Base-by-base conservation (phyloP, 768 basidiomycete species). In the Mycena metata region DNA sequence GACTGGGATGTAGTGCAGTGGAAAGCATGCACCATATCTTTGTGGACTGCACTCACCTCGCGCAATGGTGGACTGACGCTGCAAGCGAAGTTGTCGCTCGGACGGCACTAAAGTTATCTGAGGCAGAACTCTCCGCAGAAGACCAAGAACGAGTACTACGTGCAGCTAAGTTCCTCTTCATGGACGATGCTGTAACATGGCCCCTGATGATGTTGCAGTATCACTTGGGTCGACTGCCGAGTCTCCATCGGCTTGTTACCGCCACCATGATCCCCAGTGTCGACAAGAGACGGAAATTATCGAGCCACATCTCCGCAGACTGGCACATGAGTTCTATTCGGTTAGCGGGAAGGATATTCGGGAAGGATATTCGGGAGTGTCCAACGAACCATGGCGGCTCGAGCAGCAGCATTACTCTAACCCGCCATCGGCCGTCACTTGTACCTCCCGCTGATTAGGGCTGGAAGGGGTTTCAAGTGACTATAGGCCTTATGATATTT, bases 1-100 rank as follows among this genome's bases (percentile, higher is more conserved):
- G 55, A 19, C 12, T 50, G 2, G 2, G 61, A 3, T 26, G 46
- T 17, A n/a, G 56, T 16, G 64, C 33, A 1, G 33, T 64, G 12
- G 62, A 64, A 9, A 56, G 62, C 35, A 39, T 56, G 42, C 62
- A 64, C 35, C 62, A 64, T 9, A 1, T 64, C 17, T 64, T 64
- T 23, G 52, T 64, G 16, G 50, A 62, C 5, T 62, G 49, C 24
- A 17, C 9, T 3, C 24, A 26, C 7, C 43, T 62, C 19, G 21
- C 15, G n/a, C n/a, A 49, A 8, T 47, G 60, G 49, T 50, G 60
- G 2, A 2, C 13, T 21, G 21, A 23, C 21, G 54, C 54, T 2
- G 23, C n/a, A 6, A 36, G 39, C 6, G 54, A 55, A 5, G 36
- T 24, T 1, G 11, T 7, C 39, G 21, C 33, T 33, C 19, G n/a